phyloP scores from a whole-genome alignment of 208 protist species.

The Balamuthia mandrillaris region DNA sequence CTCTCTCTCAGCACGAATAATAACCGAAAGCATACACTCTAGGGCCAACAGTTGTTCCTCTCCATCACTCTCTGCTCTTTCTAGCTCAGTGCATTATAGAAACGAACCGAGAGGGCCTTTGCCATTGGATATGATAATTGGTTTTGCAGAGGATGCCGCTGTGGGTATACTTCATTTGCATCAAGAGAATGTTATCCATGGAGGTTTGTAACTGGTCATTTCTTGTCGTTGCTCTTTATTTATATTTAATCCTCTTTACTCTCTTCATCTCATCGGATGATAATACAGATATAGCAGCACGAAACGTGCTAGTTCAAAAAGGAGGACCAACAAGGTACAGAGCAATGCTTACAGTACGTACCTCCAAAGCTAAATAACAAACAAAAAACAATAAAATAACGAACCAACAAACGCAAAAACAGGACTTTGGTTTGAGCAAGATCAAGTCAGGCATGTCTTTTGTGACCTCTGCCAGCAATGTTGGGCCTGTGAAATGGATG shows the following conservation, averaged over 20 bases:
- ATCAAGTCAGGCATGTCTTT: neutral
- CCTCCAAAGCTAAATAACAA: too few species aligned
- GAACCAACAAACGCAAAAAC: too few species aligned
- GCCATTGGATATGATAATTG: neutral
- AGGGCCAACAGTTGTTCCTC: neutral
- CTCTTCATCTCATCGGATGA: neutral
- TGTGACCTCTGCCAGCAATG: neutral
- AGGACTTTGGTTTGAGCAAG: conserved; percentile 24
- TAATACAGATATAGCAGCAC: conserved; percentile 9
- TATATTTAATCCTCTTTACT: neutral
- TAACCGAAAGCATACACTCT: neutral
- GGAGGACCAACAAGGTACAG: neutral
- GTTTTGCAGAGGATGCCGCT: conserved; percentile 14
- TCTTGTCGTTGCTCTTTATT: neutral
- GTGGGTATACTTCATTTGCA: conserved; percentile 26
- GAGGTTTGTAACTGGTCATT: too few species aligned
- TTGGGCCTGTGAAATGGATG: conserved; percentile 39
- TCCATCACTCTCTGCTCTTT: too few species aligned
- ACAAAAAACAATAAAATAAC: too few species aligned
- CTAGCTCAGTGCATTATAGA: neutral
- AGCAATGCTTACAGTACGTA: neutral
- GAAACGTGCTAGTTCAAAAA: conserved; percentile 4
- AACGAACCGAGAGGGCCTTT: neutral
- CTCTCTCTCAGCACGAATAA: neutral
- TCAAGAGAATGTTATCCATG: conserved; percentile 16